Evolutionary conservation across 345 rosid species (phyloP).

Genomic region (Gossypium anomalum): DNA sequence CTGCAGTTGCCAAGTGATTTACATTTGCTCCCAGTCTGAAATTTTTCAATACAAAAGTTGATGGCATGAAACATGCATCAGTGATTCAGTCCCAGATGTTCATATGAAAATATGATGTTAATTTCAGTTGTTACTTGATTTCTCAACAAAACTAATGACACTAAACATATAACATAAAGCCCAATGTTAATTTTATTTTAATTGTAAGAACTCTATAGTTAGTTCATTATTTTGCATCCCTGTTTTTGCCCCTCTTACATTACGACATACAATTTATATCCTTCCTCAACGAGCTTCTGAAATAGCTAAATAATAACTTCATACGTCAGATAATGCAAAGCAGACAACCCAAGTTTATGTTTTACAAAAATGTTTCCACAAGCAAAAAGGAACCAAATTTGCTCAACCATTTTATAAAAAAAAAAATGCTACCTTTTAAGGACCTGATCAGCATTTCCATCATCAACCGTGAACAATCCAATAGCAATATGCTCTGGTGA

Average conservation of each 20-base stretch:
- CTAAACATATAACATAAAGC: neutral
- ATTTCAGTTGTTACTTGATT: too few species aligned
- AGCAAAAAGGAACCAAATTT: slow-evolving; percentile 1
- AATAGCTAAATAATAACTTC: neutral
- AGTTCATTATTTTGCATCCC: neutral
- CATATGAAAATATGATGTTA: neutral
- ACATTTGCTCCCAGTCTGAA: slow-evolving; percentile 70
- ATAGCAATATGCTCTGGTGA: slow-evolving; percentile 92
- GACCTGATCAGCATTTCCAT: slow-evolving; percentile 76
- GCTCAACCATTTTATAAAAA: neutral
- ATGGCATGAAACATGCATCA: neutral
- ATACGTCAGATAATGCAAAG: neutral
- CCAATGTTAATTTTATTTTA: neutral
- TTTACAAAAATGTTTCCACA: neutral
- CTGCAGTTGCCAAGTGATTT: slow-evolving; percentile 62
- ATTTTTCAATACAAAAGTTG: neutral
- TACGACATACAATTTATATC: neutral
- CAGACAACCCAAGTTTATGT: neutral
- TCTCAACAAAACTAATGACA: neutral
- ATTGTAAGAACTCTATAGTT: neutral
- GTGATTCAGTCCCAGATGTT: neutral
- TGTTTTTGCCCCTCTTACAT: neutral
- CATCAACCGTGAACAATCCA: slow-evolving; percentile 85
- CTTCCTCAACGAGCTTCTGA: neutral
- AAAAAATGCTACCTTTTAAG: slow-evolving; percentile 50